Base-by-base conservation (phyloP, 257 asterid species). In the Forsythia viridissima region DNA sequence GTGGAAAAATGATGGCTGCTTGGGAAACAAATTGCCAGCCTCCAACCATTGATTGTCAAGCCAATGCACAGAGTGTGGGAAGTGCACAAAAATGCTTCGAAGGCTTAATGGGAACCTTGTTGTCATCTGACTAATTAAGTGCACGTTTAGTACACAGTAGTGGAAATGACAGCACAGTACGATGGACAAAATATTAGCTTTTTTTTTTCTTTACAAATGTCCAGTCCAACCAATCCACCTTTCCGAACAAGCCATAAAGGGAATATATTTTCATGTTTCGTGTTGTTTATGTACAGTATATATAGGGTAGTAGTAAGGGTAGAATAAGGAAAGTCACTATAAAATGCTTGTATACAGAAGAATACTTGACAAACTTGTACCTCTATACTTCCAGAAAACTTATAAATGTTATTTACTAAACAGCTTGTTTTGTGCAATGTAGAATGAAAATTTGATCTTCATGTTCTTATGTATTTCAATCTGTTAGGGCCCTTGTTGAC, bases 11-110 rank as follows among this genome's bases (percentile, higher is more conserved):
- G 71, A 36, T 76, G 16, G 51, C 51, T 76, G 2, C 21, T 67
- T 46, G 61, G 81, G 82, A 59, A 24, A 34, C 70, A 38, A 67
- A 72, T 44, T 84, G 90, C 57, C 77, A 67, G 72, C 77, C 84
- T 9, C 52, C 68, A 0, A 46, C 4, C 30, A 42, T 21, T 70
- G 77, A 75, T 57, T 84, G 87, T 79, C 80, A 77, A 61, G 83
- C 73, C n/a, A 83, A 77, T 34, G 43, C 48, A 70, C 70, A 43
- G 43, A 78, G 39, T 57, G 18, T 70, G 1, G 74, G 36, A 61
- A 75, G 51, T 63, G 71, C 39, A 12, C 74, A 72, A 79, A 77
- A 65, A 66, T 24, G 81, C 9, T 48, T 70, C 41, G 69, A 52
- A 43, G 81, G 81, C 44, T 57, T 73, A 0, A 1, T 78, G 77